phyloP scores from a whole-genome alignment of 805 yeast genomes.

The Starmerella cellae region DNA sequence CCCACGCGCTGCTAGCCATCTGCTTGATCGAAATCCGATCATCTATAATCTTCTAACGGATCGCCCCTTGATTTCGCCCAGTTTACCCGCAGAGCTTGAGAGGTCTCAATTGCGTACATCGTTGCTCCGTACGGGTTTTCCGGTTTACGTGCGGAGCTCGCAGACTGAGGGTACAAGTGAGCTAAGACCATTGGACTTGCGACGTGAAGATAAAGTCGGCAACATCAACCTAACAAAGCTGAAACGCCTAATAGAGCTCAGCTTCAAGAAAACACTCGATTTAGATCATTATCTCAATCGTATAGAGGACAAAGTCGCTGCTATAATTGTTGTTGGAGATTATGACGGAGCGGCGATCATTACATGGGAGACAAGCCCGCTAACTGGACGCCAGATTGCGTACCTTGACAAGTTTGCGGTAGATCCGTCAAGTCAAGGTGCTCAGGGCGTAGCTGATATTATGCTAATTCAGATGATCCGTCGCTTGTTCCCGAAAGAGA shows the following conservation, averaged over 20 bases:
- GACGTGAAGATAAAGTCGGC: slow-evolving; percentile 30
- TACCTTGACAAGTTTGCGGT: slow-evolving; percentile 94
- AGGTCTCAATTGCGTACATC: slow-evolving; percentile 58
- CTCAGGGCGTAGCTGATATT: slow-evolving; percentile 86
- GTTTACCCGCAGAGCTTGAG: slow-evolving; percentile 57
- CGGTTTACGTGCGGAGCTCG: slow-evolving; percentile 33
- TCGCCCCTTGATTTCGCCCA: slow-evolving; percentile 78
- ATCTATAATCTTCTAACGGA: slow-evolving; percentile 85
- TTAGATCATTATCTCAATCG: slow-evolving; percentile 52
- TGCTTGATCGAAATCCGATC: slow-evolving; percentile 57
- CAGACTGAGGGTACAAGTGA: background rate
- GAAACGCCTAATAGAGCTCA: slow-evolving; percentile 53
- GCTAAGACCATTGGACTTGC: slow-evolving; percentile 29
- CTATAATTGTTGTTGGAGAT: slow-evolving; percentile 76
- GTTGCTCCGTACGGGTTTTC: slow-evolving; percentile 62
- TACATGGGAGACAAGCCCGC: slow-evolving; percentile 51
- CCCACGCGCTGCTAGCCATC: slow-evolving; percentile 51
- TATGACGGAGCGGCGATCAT: slow-evolving; percentile 92
- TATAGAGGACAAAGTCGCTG: slow-evolving; percentile 53
- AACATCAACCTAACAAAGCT: slow-evolving; percentile 45
- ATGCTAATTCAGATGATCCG: slow-evolving; percentile 67
- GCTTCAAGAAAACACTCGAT: slow-evolving; percentile 62
- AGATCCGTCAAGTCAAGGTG: slow-evolving; percentile 67
- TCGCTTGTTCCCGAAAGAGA: slow-evolving; percentile 52
- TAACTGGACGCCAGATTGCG: slow-evolving; percentile 38